Evolutionary conservation across 2,329 filamentous ascomycete genomes (phyloP), one percentile per base, ranked within the genome.

Genomic region (Colletotrichum sp.): DNA sequence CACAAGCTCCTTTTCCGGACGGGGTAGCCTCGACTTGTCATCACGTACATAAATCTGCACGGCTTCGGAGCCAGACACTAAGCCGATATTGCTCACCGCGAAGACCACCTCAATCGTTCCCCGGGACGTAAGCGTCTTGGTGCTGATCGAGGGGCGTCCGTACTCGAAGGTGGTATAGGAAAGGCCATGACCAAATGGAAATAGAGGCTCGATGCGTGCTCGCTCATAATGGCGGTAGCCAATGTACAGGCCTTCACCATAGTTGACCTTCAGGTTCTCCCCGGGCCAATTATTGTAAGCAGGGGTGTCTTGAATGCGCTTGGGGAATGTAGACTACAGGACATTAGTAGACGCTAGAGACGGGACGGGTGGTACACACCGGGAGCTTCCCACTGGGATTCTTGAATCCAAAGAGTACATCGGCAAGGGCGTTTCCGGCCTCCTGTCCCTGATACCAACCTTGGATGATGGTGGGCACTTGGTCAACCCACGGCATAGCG

Each of bases 381-480:
- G 93, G 93, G 12, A 95, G 88, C 80, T 94, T 94, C 8, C 93
- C 94, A 76, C 90, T 92, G 1, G 93, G 93, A 78, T 91, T 94
- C 73, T 88, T 86, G 52, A 89, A 84, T 6, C 93, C 93, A 78
- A 93, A 92, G 7, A 95, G 85, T 1, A 94, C 89, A 78, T 94
- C 92, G 4, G 92, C 92, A 68, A 95, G 90, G 1, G 91, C 92
- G 78, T 94, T 94, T 1, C 93, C 93, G 6, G 91, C 90, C 82
- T 95, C 93, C 79, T 95, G 93, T 15, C 93, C 93, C 77, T 92
- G 92, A 79, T 94, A 95, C 93, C 93, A 95, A 92, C 94, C 90
- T 81, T 95, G 94, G 1, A 96, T 81, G 34, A 95, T 92, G 2
- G 92, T 90, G 5, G 93, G 90, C 4, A 94, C 92, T 26, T 88